phyloP scores from a whole-genome alignment of 306 rosid genomes.

The Sesbania bispinosa region DNA sequence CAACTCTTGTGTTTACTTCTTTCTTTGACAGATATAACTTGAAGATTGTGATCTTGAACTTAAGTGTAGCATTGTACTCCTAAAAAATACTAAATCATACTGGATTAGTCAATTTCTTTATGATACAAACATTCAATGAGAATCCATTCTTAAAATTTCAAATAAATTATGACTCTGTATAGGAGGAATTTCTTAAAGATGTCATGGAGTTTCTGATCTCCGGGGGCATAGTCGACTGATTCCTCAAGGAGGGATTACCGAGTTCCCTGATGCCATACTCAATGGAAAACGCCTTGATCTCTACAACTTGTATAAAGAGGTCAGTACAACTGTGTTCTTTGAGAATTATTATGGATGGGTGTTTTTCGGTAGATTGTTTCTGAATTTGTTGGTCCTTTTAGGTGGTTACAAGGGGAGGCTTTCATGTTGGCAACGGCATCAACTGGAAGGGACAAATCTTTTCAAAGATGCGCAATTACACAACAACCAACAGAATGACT shows the following conservation, averaged over 20 bases:
- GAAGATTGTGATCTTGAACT: neutral
- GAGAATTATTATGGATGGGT: neutral
- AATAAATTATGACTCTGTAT: neutral
- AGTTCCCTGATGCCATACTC: constrained; percentile 98
- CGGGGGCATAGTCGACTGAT: constrained; percentile 88
- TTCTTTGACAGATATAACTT: neutral
- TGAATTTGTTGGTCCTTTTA: constrained; percentile 33
- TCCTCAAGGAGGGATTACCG: constrained; percentile 89
- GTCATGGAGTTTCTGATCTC: constrained; percentile 93
- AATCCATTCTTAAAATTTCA: neutral
- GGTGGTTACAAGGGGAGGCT: constrained; percentile 99
- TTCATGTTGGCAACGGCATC: constrained; percentile 99
- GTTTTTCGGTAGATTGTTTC: constrained; percentile 1
- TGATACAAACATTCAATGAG: constrained; percentile 2
- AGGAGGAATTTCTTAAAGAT: constrained; percentile 98
- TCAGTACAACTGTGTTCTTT: constrained; percentile 11
- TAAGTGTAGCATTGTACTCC: neutral
- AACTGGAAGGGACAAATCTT: constrained; percentile 99
- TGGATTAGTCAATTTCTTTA: constrained; percentile 11
- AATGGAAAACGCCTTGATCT: constrained; percentile 99
- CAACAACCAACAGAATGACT: constrained; percentile 97
- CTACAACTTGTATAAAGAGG: constrained; percentile 97
- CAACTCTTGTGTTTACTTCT: neutral
- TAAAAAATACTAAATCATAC: neutral
- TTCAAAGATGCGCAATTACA: constrained; percentile 98